A percentile compares a stretch with the other conserved stretches of the same genome.
These are phyloP conservation scores for Lagenidium sp. DNA, from an alignment of 352 stramenopile genomes.

Conservation along the genomic window DNA sequence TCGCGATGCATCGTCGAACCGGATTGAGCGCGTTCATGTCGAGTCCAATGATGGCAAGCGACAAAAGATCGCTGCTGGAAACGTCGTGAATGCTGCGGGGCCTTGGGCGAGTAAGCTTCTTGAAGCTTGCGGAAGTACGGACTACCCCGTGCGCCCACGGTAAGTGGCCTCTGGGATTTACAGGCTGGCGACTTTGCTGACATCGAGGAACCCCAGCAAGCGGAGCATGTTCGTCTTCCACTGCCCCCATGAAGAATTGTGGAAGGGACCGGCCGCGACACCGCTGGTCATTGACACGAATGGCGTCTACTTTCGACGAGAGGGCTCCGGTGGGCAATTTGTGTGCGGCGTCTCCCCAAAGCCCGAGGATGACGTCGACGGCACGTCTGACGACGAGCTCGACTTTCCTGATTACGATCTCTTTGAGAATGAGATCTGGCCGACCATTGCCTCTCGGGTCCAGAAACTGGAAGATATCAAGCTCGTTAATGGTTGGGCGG, in stretches of 20 bases:
- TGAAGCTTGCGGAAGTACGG: constrained; percentile 49
- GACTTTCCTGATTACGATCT: constrained; percentile 54
- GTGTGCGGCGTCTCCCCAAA: constrained; percentile 60
- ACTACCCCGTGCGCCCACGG: constrained; percentile 69
- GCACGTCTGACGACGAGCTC: constrained; percentile 51
- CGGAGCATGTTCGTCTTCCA: constrained; percentile 74
- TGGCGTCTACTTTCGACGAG: constrained; percentile 75
- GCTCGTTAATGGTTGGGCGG: constrained; percentile 62
- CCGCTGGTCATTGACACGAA: constrained; percentile 68
- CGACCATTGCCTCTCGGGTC: constrained; percentile 66
- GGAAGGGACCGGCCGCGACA: constrained; percentile 51
- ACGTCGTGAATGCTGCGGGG: constrained; percentile 74
- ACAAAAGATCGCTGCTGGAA: constrained; percentile 26
- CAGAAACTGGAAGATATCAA: constrained; percentile 77
- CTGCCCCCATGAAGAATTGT: constrained; percentile 62
- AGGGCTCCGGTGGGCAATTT: constrained; percentile 62
- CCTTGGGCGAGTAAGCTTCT: constrained; percentile 64
- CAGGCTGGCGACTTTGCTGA: too few species aligned
- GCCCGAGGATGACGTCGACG: constrained; percentile 47
- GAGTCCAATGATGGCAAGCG: constrained; percentile 19
- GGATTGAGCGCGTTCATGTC: constrained; percentile 57
- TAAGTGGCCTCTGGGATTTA: constrained; percentile 1
- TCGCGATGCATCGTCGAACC: constrained; percentile 27
- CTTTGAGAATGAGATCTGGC: constrained; percentile 78
- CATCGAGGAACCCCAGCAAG: too few species aligned